These are phyloP conservation scores for Boletus insuetus DNA, from an alignment of 768 basidiomycete genomes.

Conservation along the genomic window DNA sequence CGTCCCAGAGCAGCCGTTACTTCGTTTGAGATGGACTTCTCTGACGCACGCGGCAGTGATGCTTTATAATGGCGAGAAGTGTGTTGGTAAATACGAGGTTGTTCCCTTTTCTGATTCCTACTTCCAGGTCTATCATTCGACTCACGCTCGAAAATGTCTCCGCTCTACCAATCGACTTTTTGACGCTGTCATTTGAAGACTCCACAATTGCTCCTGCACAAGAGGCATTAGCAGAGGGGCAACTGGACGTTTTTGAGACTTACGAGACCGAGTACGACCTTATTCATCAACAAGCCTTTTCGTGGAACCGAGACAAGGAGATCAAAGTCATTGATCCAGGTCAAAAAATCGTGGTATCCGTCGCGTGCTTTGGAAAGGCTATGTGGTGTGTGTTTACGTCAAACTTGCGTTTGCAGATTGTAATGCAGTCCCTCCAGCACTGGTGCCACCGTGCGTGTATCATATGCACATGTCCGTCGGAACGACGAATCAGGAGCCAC, in stretches of 20 bases:
- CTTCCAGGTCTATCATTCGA: constrained; percentile 70
- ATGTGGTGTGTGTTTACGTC: constrained; percentile 73
- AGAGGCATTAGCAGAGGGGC: constrained; percentile 74
- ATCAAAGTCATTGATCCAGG: constrained; percentile 59
- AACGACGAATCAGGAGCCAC: constrained; percentile 30
- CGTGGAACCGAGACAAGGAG: constrained; percentile 54
- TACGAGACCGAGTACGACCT: constrained; percentile 90
- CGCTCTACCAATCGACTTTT: constrained; percentile 74
- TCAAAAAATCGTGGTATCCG: constrained; percentile 60
- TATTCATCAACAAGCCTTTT: constrained; percentile 74
- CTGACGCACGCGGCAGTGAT: constrained; percentile 91
- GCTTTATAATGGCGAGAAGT: constrained; percentile 95
- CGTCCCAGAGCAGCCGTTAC: constrained; percentile 81
- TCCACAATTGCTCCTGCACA: constrained; percentile 79
- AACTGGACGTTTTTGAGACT: constrained; percentile 76
- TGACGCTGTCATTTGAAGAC: constrained; percentile 87
- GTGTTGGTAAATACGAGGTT: constrained; percentile 23
- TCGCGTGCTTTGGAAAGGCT: constrained; percentile 84
- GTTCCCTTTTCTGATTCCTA: neutral
- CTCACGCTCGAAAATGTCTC: constrained; percentile 92
- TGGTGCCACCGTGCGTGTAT: constrained; percentile 74
- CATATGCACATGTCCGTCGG: constrained; percentile 72
- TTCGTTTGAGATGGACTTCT: constrained; percentile 85
- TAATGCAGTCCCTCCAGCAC: constrained; percentile 47
- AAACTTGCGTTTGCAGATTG: neutral